Conservation (phyloP, 208 protist species). For the Borovskyia barvae region DNA sequence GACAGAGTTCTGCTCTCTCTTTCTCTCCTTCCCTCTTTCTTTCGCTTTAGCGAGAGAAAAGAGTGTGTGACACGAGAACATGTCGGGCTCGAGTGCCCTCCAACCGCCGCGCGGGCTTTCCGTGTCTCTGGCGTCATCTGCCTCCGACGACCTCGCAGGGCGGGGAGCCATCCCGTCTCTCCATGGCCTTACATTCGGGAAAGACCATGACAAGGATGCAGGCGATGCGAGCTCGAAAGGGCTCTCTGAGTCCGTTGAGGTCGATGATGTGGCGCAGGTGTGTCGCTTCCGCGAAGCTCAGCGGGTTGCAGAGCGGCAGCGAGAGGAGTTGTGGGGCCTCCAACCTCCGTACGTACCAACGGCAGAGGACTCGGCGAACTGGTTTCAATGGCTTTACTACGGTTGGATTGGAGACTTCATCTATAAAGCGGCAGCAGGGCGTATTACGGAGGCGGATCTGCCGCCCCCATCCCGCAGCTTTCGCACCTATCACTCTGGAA, state of each 20-base stretch:
- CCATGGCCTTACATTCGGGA: no score
- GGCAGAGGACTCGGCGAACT: conserved; percentile 35
- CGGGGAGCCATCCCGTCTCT: no score
- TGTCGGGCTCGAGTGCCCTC: no score
- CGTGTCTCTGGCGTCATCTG: no score
- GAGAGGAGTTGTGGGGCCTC: conserved; percentile 28
- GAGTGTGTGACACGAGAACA: no score
- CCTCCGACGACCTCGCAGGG: no score
- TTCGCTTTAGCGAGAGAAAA: no score
- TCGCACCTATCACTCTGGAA: conserved; percentile 32
- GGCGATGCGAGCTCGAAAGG: not conserved
- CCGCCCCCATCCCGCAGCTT: conserved; percentile 23
- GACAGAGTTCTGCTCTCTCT: no score
- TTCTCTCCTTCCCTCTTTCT: no score
- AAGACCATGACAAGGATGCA: no score
- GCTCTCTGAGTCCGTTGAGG: not conserved
- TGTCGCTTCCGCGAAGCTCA: conserved; percentile 1
- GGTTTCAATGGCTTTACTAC: conserved; percentile 51
- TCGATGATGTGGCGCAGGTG: conserved; percentile 11
- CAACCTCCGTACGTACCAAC: conserved; percentile 24
- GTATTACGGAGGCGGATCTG: conserved; percentile 32
- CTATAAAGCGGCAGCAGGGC: conserved; percentile 26
- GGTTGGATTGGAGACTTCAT: conserved; percentile 56
- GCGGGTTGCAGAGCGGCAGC: conserved; percentile 3
- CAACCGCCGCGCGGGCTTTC: no score